These are phyloP conservation scores for Microcos paniculata DNA, from an alignment of 345 rosid genomes.

Conservation along the genomic window DNA sequence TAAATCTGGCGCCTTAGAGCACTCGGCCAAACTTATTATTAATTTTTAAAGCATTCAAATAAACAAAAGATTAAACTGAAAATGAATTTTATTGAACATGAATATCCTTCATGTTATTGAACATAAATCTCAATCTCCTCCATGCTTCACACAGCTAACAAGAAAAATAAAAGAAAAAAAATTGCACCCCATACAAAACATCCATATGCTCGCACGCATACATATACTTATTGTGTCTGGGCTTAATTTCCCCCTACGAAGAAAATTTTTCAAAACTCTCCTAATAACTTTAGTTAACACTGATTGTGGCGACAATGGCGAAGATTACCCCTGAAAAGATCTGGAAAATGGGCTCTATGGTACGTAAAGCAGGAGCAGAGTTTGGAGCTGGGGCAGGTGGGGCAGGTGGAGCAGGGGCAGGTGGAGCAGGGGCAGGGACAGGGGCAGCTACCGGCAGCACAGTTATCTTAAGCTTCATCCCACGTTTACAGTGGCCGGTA, in stretches of 20 bases:
- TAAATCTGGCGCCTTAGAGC: conserved; percentile 99
- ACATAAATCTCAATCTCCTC: too few relatives aligned
- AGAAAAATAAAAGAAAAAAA: too few relatives aligned
- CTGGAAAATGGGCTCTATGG: neutral
- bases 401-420: too few relatives aligned
- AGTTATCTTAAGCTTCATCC: neutral
- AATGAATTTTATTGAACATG: too few relatives aligned
- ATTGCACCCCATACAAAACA: too few relatives aligned
- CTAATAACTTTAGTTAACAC: neutral
- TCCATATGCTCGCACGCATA: too few relatives aligned
- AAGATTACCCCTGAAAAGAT: neutral
- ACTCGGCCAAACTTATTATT: conserved; percentile 78
- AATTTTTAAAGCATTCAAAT: too few relatives aligned
- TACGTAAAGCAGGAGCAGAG: neutral
- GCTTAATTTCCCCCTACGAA: too few relatives aligned
- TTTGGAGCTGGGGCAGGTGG: neutral
- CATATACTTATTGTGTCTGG: too few relatives aligned
- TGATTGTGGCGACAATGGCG: neutral
- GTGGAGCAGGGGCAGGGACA: neutral
- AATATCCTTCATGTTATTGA: neutral
- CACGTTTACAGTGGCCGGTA: neutral
- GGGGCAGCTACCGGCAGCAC: neutral
- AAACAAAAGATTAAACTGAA: too few relatives aligned
- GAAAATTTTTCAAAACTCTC: too few relatives aligned
- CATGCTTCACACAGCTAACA: too few relatives aligned